A percentile compares a stretch with the other conserved stretches of the same genome.
These are phyloP conservation scores for Nitzschia sp. DNA, from an alignment of 108 stramenopile species.

Conservation along the genomic window DNA sequence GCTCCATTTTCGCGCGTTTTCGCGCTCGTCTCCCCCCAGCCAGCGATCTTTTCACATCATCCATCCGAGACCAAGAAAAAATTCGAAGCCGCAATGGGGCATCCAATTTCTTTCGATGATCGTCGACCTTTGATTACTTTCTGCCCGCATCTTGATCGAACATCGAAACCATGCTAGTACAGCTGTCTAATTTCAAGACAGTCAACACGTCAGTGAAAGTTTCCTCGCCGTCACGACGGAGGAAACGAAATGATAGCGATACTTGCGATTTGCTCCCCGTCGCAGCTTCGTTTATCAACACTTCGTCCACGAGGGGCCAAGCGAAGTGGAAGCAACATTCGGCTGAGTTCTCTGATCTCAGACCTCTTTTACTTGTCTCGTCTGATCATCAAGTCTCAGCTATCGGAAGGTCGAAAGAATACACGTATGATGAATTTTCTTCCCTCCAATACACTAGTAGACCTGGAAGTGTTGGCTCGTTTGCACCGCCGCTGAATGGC, in stretches of 20 bases:
- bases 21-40: slow-evolving; percentile 16
- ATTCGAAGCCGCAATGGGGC: neutral
- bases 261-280: slow-evolving; percentile 2
- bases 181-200: slow-evolving; percentile 37
- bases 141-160: neutral
- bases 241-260: slow-evolving; percentile 25
- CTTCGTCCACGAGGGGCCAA: slow-evolving; percentile 20
- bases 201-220: slow-evolving; percentile 28
- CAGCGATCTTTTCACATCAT: neutral
- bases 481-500: slow-evolving; percentile 8
- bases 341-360: slow-evolving; percentile 21
- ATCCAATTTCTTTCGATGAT: neutral
- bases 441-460: slow-evolving; percentile 34
- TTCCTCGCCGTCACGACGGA: slow-evolving; percentile 10
- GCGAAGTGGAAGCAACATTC: slow-evolving; percentile 26
- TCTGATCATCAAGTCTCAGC: slow-evolving; percentile 36
- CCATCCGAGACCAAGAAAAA: slow-evolving; percentile 1
- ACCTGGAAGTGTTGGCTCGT: slow-evolving; percentile 32
- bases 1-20: neutral
- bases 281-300: slow-evolving; percentile 24
- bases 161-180: slow-evolving; percentile 44
- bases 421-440: slow-evolving; percentile 26
- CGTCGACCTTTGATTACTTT: neutral
- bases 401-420: slow-evolving; percentile 27
- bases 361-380: slow-evolving; percentile 31